These are phyloP conservation scores for Phlyctochytrium planicorne DNA, from an alignment of 192 early-diverging fungal genomes.

Conservation along the genomic window DNA sequence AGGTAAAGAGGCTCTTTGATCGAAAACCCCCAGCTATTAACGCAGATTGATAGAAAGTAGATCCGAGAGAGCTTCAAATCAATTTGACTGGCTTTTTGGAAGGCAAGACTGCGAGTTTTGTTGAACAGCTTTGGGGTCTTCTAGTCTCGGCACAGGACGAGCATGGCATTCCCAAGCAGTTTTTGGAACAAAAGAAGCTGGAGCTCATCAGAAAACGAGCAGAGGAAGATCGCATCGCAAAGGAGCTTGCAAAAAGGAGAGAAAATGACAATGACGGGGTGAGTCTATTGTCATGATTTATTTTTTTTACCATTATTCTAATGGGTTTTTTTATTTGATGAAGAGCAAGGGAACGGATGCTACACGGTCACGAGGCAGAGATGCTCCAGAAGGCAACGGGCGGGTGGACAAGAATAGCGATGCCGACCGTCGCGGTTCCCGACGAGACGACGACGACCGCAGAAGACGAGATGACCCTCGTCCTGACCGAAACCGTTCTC, in stretches of 20 bases:
- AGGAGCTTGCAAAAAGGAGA: slow-evolving; percentile 6
- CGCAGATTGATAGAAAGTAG: slow-evolving; percentile 55
- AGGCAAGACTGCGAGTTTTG: slow-evolving; percentile 74
- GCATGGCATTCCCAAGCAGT: slow-evolving; percentile 80
- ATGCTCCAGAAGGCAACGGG: not conserved
- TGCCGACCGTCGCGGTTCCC: not conserved
- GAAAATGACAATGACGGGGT: slow-evolving; percentile 12
- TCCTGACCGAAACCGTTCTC: not conserved
- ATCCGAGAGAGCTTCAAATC: slow-evolving; percentile 91
- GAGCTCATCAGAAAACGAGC: slow-evolving; percentile 51
- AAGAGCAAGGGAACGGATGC: not conserved
- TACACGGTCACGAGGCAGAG: not conserved
- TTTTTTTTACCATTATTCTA: not conserved
- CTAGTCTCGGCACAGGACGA: slow-evolving; percentile 84
- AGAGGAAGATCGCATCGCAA: slow-evolving; percentile 9
- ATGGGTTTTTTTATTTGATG: not conserved
- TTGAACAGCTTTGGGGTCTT: slow-evolving; percentile 86
- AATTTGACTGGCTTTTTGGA: slow-evolving; percentile 94
- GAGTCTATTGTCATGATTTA: not conserved
- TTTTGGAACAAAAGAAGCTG: slow-evolving; percentile 85
- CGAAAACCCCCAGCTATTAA: too few species aligned
- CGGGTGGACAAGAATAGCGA: not conserved
- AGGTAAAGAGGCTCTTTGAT: slow-evolving; percentile 52
- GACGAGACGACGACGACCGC: not conserved
- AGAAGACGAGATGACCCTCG: not conserved